phyloP scores from a whole-genome alignment of 805 yeast species.

The Candida koratica region DNA sequence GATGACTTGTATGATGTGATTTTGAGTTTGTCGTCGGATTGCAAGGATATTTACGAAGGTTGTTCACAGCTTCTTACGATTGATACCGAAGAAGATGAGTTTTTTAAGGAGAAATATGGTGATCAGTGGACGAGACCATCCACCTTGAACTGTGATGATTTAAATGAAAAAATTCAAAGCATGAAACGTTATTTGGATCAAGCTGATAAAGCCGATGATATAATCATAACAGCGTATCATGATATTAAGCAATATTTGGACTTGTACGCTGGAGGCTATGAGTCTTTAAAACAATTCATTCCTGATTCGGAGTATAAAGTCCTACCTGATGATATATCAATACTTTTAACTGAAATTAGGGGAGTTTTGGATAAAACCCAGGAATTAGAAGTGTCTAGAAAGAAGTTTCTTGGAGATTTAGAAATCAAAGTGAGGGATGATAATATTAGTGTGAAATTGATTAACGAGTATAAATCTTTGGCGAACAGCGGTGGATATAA shows the following conservation, averaged over 20 bases:
- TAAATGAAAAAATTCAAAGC: slow-evolving; percentile 38
- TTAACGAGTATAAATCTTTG: slow-evolving; percentile 40
- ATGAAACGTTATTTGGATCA: slow-evolving; percentile 48
- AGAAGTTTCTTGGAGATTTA: slow-evolving; percentile 37
- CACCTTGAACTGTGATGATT: slow-evolving; percentile 44
- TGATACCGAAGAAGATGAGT: slow-evolving; percentile 55
- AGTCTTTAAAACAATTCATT: slow-evolving; percentile 28
- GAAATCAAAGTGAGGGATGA: slow-evolving; percentile 44
- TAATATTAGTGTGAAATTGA: slow-evolving; percentile 50
- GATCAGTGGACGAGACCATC: slow-evolving; percentile 48
- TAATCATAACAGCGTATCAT: slow-evolving; percentile 44
- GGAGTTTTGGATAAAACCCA: slow-evolving; percentile 27
- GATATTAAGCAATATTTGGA: slow-evolving; percentile 46
- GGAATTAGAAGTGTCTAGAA: slow-evolving; percentile 34
- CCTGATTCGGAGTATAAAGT: slow-evolving; percentile 39
- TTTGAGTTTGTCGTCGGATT: slow-evolving; percentile 36
- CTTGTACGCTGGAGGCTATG: slow-evolving; percentile 40
- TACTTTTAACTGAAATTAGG: slow-evolving; percentile 33
- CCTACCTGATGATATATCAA: slow-evolving; percentile 29
- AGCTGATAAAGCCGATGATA: slow-evolving; percentile 60
- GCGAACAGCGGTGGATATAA: slow-evolving; percentile 1
- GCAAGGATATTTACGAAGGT: slow-evolving; percentile 41
- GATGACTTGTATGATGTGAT: slow-evolving; percentile 33
- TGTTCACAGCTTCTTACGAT: slow-evolving; percentile 42
- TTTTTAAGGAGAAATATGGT: slow-evolving; percentile 35